Base-by-base conservation (phyloP, 768 basidiomycete genomes). In the Sistotremastrum niveocremeum region DNA sequence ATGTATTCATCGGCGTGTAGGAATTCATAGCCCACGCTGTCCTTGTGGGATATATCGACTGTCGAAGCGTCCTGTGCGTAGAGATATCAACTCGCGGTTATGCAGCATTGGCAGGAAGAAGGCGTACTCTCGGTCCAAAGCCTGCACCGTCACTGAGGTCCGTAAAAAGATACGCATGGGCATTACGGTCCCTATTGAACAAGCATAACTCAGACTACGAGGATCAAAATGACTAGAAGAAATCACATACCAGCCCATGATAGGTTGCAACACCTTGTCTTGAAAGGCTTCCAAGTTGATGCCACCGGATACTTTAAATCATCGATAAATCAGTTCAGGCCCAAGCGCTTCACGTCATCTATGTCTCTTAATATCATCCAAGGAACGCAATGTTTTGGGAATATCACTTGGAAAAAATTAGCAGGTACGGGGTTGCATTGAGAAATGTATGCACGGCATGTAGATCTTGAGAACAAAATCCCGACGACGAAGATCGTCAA, bases 151-250 rank as follows among this genome's bases (percentile, higher is more conserved):
- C 60, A 48, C 55, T 46, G 37, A 52, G 58, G 46, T 64, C 61
- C 2, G 63, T 63, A 42, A 62, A 63, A 1, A 52, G 50, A 41
- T 63, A 62, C n/a, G 54, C 56, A 49, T 64, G 63, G n/a, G 60
- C 51, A 45, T 63, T 63, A 40, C 61, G 48, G 6, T 57, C 57
- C 64, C 39, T 47, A 20, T 20, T 7, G 5, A 6, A 9, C 4
- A 8, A n/a, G 20, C 20, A 20, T 20, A 20, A 20, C 11, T 10
- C 4, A 31, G 12, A 5, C 5, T 33, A n/a, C 7, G 6, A 37
- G 31, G n/a, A 8, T 43, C 33, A 30, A 10, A 37, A 36, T 7
- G 11, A 7, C 31, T 10, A 30, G 3, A 6, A 36, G 10, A 38
- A 32, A 6, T 6, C 12, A 9, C 46, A 29, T 40, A 40, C 39